Evolutionary conservation across 2,329 filamentous ascomycete genomes (phyloP).

Genomic region (Fusarium sterilihyphosum): DNA sequence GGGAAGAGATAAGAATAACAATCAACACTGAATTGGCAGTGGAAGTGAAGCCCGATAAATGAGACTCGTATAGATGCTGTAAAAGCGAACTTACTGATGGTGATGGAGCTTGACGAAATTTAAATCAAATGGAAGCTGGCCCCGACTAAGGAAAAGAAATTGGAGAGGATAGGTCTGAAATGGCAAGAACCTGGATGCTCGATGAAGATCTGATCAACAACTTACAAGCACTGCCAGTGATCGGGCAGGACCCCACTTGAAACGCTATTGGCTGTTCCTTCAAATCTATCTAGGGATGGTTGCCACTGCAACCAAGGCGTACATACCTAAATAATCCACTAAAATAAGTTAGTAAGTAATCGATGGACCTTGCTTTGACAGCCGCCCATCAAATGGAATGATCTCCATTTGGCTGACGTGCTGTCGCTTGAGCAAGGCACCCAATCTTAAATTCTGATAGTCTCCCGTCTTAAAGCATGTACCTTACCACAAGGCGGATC

Average conservation of each 20-base stretch:
- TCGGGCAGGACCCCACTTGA: slow-evolving; percentile 10
- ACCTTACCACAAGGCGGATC: not conserved
- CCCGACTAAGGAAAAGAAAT: not conserved
- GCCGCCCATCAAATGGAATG: not conserved
- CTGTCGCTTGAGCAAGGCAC: not conserved
- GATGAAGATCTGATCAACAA: slow-evolving; percentile 1
- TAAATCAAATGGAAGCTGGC: not conserved
- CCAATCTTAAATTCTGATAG: not conserved
- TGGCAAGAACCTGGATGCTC: not conserved
- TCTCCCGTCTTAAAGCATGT: not conserved
- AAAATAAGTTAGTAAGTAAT: not conserved
- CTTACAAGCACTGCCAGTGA: not conserved
- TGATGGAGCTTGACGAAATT: slow-evolving; percentile 1
- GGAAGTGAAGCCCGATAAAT: not conserved
- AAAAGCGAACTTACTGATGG: not conserved
- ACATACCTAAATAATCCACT: not conserved
- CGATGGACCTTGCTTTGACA: not conserved
- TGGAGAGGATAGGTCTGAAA: not conserved
- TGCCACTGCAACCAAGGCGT: slow-evolving; percentile 14
- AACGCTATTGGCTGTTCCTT: slow-evolving; percentile 7
- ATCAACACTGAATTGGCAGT: slow-evolving; percentile 6
- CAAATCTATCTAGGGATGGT: slow-evolving; percentile 1
- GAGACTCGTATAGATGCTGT: slow-evolving; percentile 13
- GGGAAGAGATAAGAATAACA: slow-evolving; percentile 35
- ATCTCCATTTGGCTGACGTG: not conserved